Evolutionary conservation across 148 eudicot genomes (phyloP).

Genomic region (Vaccinium macrocarpon): DNA sequence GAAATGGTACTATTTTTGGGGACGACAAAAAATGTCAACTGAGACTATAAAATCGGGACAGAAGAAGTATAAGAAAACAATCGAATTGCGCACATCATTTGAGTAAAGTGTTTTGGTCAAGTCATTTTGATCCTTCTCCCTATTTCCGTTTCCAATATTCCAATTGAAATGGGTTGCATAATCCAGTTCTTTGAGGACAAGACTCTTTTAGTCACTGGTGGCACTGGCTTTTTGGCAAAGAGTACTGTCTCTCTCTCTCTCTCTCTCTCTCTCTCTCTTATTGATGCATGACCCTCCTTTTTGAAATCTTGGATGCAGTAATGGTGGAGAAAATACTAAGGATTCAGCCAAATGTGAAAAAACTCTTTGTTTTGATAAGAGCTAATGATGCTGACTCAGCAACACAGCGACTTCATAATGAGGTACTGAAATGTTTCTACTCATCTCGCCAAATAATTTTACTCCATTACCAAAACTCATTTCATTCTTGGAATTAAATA

Average conservation of each 20-base stretch:
- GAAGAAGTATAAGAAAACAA: too few species aligned
- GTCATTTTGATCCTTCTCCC: not conserved
- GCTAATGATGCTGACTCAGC: constrained; percentile 33
- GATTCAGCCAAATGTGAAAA: constrained; percentile 48
- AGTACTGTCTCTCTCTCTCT: constrained; percentile 4
- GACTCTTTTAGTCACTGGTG: constrained; percentile 24
- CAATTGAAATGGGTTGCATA: not conserved
- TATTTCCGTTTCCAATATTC: not conserved
- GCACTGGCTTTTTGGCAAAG: constrained; percentile 21
- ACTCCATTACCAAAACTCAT: too few species aligned
- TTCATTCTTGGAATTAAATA: too few species aligned
- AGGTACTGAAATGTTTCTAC: constrained; percentile 25
- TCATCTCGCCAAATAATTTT: too few species aligned
- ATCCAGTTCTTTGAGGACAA: constrained; percentile 18
- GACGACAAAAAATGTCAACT: too few species aligned
- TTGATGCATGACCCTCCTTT: not conserved
- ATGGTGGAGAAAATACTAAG: constrained; percentile 50
- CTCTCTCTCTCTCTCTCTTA: not conserved
- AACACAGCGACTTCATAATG: constrained; percentile 31
- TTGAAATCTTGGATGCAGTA: constrained; percentile 23
- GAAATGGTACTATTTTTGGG: too few species aligned
- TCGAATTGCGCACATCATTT: too few species aligned
- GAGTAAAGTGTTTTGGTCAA: too few species aligned
- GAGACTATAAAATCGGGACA: too few species aligned
- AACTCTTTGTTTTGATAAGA: constrained; percentile 45